Conservation (phyloP, 2,329 filamentous ascomycete genomes). For the Fusarium foetens region DNA sequence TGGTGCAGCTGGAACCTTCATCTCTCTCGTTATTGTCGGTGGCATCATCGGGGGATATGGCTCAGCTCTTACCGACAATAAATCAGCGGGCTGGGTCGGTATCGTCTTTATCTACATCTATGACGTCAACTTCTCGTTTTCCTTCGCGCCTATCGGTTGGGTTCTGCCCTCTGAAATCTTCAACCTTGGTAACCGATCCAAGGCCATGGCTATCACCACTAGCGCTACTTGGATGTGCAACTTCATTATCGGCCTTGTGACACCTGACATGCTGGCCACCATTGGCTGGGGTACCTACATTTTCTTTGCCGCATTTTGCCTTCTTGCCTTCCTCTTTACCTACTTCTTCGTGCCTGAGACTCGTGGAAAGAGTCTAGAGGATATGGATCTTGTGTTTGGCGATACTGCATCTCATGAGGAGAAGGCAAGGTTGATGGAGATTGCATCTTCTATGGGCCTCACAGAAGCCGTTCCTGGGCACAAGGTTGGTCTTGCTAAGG, state of each 20-base stretch:
- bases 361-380: constrained; percentile 63
- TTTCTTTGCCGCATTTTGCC: constrained; percentile 67
- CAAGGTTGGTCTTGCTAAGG: neutral
- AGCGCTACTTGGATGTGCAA: constrained; percentile 57
- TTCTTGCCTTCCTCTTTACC: constrained; percentile 61
- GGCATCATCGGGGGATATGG: constrained; percentile 60
- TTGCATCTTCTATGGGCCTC: neutral
- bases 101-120: constrained; percentile 74
- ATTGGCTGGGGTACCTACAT: constrained; percentile 65
- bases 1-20: constrained; percentile 71
- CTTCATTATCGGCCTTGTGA: constrained; percentile 51
- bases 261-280: constrained; percentile 61
- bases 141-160: constrained; percentile 71
- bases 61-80: constrained; percentile 47
- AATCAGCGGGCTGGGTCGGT: constrained; percentile 61
- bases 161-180: constrained; percentile 73
- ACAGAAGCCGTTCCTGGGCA: neutral
- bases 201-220: constrained; percentile 69
- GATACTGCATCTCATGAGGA: neutral
- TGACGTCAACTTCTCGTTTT: constrained; percentile 72
- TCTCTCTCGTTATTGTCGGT: constrained; percentile 65
- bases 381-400: constrained; percentile 63
- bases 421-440: neutral
- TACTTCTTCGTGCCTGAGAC: constrained; percentile 69
- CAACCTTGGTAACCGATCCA: constrained; percentile 65